Conservation (phyloP, 2,329 filamentous ascomycete genomes). For the Sarocladiaceae sp. region DNA sequence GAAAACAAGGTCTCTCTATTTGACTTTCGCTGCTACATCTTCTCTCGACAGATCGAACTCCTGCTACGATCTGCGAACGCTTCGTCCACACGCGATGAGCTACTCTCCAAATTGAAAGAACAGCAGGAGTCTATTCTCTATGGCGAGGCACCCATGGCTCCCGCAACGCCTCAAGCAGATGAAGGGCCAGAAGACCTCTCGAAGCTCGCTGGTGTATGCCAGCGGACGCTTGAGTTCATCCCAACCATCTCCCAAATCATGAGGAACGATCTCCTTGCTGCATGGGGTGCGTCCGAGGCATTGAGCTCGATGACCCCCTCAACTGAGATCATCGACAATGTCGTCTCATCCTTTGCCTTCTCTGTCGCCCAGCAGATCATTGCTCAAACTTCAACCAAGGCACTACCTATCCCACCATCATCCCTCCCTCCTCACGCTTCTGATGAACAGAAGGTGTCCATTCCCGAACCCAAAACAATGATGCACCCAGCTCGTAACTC, state of each 20-base stretch:
- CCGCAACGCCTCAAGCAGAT: slow-evolving; percentile 37
- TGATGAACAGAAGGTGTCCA: slow-evolving; percentile 54
- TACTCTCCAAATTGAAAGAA: slow-evolving; percentile 55
- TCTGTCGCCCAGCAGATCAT: slow-evolving; percentile 70
- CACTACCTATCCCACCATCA: slow-evolving; percentile 59
- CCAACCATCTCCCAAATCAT: slow-evolving; percentile 73
- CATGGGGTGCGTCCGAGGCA: slow-evolving; percentile 29
- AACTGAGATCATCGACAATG: slow-evolving; percentile 58
- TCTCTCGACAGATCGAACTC: slow-evolving; percentile 78
- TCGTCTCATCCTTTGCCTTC: slow-evolving; percentile 74
- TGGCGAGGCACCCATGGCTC: slow-evolving; percentile 48
- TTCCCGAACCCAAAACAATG: slow-evolving; percentile 64
- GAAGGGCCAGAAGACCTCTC: slow-evolving; percentile 67
- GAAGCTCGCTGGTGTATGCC: slow-evolving; percentile 81
- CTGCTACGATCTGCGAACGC: slow-evolving; percentile 78
- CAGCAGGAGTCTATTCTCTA: slow-evolving; percentile 54
- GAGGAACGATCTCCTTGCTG: slow-evolving; percentile 67
- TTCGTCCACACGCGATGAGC: slow-evolving; percentile 54
- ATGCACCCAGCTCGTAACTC: slow-evolving; percentile 61
- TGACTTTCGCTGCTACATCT: slow-evolving; percentile 91
- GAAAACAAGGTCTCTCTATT: slow-evolving; percentile 94
- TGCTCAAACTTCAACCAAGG: slow-evolving; percentile 64
- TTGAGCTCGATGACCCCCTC: slow-evolving; percentile 10
- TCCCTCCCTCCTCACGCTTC: slow-evolving; percentile 31
- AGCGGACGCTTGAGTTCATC: slow-evolving; percentile 76